phyloP scores from a whole-genome alignment of 1,139 yeast genomes.

The Hyphopichia burtonii region DNA sequence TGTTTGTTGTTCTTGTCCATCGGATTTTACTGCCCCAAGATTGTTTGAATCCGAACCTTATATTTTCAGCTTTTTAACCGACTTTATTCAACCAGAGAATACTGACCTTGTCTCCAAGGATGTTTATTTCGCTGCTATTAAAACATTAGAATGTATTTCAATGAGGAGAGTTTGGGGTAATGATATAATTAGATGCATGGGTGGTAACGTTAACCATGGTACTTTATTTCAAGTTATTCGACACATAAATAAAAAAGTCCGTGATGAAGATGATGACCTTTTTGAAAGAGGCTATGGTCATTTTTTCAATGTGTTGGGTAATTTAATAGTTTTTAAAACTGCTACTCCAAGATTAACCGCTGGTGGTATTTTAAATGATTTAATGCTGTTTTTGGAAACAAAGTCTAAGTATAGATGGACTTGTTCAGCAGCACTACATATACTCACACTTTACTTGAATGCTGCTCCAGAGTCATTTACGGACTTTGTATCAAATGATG shows the following conservation, averaged over 20 bases:
- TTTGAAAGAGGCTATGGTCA: conserved; percentile 50
- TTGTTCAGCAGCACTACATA: conserved; percentile 63
- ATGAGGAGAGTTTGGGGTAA: conserved; percentile 69
- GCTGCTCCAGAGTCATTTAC: conserved; percentile 48
- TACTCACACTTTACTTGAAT: conserved; percentile 55
- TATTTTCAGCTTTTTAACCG: conserved; percentile 68
- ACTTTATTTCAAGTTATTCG: conserved; percentile 71
- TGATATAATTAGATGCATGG: conserved; percentile 76
- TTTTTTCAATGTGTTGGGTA: conserved; percentile 58
- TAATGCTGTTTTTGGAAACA: conserved; percentile 60
- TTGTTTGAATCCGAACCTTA: conserved; percentile 77
- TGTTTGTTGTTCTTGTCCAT: conserved; percentile 48
- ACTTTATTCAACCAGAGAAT: conserved; percentile 58
- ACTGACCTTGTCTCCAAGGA: conserved; percentile 49
- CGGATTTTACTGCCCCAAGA: conserved; percentile 58
- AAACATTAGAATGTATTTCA: conserved; percentile 71
- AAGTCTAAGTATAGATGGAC: conserved; percentile 55
- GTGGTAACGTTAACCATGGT: conserved; percentile 92
- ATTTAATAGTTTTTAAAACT: conserved; percentile 54
- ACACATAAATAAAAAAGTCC: conserved; percentile 51
- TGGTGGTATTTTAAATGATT: conserved; percentile 73
- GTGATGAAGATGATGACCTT: conserved; percentile 30
- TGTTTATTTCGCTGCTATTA: conserved; percentile 59
- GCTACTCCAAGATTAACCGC: conserved; percentile 44
- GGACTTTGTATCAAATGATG: conserved; percentile 65